phyloP scores from a whole-genome alignment of 768 basidiomycete species.

The Suillus cothurnatus region DNA sequence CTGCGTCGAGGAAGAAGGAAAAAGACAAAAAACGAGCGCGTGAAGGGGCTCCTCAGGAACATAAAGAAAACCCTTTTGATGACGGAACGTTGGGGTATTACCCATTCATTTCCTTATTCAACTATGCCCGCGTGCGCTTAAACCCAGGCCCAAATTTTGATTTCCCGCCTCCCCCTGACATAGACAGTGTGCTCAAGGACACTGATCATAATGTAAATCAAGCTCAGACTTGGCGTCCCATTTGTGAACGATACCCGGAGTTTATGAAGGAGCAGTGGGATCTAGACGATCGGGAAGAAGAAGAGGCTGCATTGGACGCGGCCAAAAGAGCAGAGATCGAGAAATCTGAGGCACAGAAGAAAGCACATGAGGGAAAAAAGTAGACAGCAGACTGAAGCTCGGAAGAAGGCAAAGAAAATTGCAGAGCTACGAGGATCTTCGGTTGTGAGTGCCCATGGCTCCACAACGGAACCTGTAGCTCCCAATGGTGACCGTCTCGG shows the following conservation, averaged over 20 bases:
- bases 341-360: conserved; percentile 36
- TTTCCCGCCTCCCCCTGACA: conserved; percentile 76
- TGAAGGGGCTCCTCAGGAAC: conserved; percentile 67
- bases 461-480: conserved; percentile 31
- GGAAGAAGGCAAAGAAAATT: conserved; percentile 49
- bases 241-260: conserved; percentile 83
- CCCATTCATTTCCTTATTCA: conserved; percentile 92
- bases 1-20: conserved; percentile 59
- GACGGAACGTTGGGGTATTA: conserved; percentile 97
- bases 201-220: conserved; percentile 31
- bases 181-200: conserved; percentile 61
- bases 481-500: conserved; percentile 27
- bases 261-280: conserved; percentile 83
- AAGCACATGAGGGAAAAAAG: conserved; percentile 49
- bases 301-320: conserved; percentile 53
- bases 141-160: conserved; percentile 91
- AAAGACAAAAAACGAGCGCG: conserved; percentile 55
- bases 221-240: conserved; percentile 68
- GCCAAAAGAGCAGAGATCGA: conserved; percentile 48
- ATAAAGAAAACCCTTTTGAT: conserved; percentile 84
- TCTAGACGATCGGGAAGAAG: conserved; percentile 77
- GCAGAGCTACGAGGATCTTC: conserved; percentile 25
- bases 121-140: conserved; percentile 78
- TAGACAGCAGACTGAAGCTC: conserved; percentile 53
- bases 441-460: conserved; percentile 24